Base-by-base conservation (phyloP, 345 rosid species). In the Eucalyptus erythrocorys region DNA sequence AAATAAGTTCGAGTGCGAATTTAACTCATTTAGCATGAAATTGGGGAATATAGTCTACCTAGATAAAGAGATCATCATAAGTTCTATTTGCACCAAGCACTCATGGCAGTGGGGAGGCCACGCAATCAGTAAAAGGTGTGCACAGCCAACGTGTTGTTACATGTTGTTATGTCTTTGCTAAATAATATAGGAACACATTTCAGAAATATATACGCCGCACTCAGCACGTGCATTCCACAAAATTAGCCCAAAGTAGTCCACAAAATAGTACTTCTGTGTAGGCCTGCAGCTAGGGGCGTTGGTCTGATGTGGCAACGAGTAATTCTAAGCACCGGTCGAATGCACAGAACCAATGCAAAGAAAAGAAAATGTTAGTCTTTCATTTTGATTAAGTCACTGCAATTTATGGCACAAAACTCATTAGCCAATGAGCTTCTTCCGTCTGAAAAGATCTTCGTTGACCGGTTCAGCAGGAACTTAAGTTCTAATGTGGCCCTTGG, bases 401-500 rank as follows among this genome's bases (percentile, higher is more conserved):
- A 64, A 64, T 64, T 64, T 64, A 34, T 68, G 37, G 80, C 43
- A 17, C 37, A 24, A 61, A 61, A 12, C 7, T 87, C 49, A 17
- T 40, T 68, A 55, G 51, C 51, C 51, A 49, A 49, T 15, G 51
- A 49, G 51, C 51, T 49, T 49, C 51, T 49, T 49, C 51, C 51
- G 21, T 49, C 51, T 49, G 6, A 15, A 49, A 49, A 49, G 1
- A 49, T 49, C 30, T 86, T 76, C 57, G 90, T 89, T 92, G 90
- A 3, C 43, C 42, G 80, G 24, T 34, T 40, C 42, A 34, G 90
- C 93, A 95, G 94, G 93, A 96, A 92, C 90, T 32, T 92, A 45
- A 92, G 87, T 91, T 88, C 93, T 47, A 89, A 86, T 71, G 85
- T 89, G 85, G 94, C n/a, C 95, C 97, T 91, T 96, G 94, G 26